Evolutionary conservation across 2,329 filamentous ascomycete genomes (phyloP).

Genomic region (Cytospora schulzeri): DNA sequence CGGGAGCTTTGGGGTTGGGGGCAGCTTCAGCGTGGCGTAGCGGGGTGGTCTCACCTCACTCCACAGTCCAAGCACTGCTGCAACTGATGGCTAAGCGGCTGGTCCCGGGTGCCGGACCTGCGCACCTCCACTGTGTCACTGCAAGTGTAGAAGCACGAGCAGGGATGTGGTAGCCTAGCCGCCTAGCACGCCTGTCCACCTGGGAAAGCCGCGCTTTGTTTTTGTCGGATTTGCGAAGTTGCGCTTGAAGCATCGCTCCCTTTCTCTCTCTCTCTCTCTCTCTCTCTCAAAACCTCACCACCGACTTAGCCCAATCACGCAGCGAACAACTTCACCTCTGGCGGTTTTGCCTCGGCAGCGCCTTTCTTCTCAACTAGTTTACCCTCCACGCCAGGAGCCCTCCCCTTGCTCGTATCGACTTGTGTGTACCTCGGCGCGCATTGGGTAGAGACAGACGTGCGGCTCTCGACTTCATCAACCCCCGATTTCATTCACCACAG

Average conservation of each 20-base stretch:
- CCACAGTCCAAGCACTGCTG: background rate
- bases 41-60: background rate
- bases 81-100: slow-evolving; percentile 15
- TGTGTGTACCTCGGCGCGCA: background rate
- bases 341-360: slow-evolving; percentile 19
- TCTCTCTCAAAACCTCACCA: background rate
- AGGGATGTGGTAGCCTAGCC: slow-evolving; percentile 15
- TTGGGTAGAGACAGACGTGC: background rate
- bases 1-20: too few species aligned
- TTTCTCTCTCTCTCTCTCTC: slow-evolving; percentile 7
- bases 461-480: background rate
- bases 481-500: background rate
- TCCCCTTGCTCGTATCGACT: background rate
- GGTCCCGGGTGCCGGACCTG: slow-evolving; percentile 15
- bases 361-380: background rate
- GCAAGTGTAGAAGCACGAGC: background rate
- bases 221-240: slow-evolving; percentile 17
- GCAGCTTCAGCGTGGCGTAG: slow-evolving; percentile 2
- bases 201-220: slow-evolving; percentile 20
- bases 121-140: background rate
- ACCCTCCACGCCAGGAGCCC: slow-evolving; percentile 26
- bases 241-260: slow-evolving; percentile 6
- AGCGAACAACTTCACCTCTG: slow-evolving; percentile 9
- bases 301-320: background rate
- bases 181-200: slow-evolving; percentile 16